These are phyloP conservation scores for Purshia tridentata DNA, from an alignment of 306 rosid species.

Conservation along the genomic window DNA sequence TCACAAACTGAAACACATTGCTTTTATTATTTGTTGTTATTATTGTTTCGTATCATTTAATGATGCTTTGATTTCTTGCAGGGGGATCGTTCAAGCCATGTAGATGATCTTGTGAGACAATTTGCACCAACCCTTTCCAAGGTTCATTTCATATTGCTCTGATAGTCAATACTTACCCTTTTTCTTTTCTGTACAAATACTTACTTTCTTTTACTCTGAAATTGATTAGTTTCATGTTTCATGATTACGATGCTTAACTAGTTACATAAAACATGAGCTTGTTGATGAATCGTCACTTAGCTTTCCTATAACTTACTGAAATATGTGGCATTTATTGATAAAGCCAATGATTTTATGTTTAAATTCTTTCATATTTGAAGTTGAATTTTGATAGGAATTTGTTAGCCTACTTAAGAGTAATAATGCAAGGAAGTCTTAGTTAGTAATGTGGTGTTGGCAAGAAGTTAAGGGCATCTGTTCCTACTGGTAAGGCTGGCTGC, in stretches of 20 bases:
- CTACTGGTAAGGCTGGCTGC: neutral
- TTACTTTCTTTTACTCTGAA: neutral
- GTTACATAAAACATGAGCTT: neutral
- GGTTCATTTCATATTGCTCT: slow-evolving; percentile 60
- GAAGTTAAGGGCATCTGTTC: neutral
- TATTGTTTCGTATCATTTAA: neutral
- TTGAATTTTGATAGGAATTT: neutral
- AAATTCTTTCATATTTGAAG: neutral
- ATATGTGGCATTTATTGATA: neutral
- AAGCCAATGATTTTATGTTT: neutral
- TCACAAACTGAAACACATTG: slow-evolving; percentile 13
- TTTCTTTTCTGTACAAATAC: neutral
- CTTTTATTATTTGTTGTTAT: neutral
- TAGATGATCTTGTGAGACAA: slow-evolving; percentile 57
- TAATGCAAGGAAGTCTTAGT: neutral
- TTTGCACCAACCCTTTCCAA: slow-evolving; percentile 72
- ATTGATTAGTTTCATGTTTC: neutral
- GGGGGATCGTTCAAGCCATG: slow-evolving; percentile 64
- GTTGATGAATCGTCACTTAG: neutral
- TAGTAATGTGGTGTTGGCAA: neutral
- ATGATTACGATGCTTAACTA: neutral
- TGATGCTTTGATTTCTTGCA: slow-evolving; percentile 33
- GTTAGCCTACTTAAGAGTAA: neutral
- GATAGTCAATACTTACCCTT: slow-evolving; percentile 26
- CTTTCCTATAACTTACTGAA: neutral